These are phyloP conservation scores for Paecilomyces dactylethromorphus DNA, from an alignment of 2,329 filamentous ascomycete genomes.

Conservation along the genomic window DNA sequence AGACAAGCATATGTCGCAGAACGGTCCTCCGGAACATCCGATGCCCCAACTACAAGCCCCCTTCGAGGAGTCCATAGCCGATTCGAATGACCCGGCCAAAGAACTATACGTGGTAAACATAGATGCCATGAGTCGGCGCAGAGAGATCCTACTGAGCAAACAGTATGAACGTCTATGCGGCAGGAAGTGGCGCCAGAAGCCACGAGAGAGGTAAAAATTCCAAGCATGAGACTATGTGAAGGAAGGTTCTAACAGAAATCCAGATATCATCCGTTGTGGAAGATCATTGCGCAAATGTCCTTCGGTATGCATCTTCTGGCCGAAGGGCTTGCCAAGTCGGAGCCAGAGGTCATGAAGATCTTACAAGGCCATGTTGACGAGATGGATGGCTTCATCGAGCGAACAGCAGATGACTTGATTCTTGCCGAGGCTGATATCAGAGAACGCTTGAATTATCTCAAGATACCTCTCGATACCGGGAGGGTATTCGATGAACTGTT, in stretches of 20 bases:
- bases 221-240: neutral
- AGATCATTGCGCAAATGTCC: slow-evolving; percentile 84
- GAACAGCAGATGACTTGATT: slow-evolving; percentile 76
- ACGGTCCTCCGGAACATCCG: slow-evolving; percentile 29
- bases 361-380: slow-evolving; percentile 90
- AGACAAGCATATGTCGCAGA: slow-evolving; percentile 2
- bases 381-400: slow-evolving; percentile 83
- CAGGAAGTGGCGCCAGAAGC: slow-evolving; percentile 67
- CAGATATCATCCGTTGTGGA: slow-evolving; percentile 79
- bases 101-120: slow-evolving; percentile 25
- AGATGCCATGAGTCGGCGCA: slow-evolving; percentile 48
- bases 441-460: slow-evolving; percentile 71
- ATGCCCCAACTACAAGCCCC: slow-evolving; percentile 37
- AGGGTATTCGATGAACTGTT: slow-evolving; percentile 81
- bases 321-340: slow-evolving; percentile 79
- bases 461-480: slow-evolving; percentile 75
- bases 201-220: slow-evolving; percentile 49
- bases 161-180: slow-evolving; percentile 66
- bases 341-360: slow-evolving; percentile 80
- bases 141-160: slow-evolving; percentile 60
- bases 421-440: slow-evolving; percentile 71
- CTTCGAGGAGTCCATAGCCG: slow-evolving; percentile 40
- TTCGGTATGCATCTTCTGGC: slow-evolving; percentile 88
- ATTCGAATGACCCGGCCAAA: slow-evolving; percentile 20
- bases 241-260: slow-evolving; percentile 4